Conservation (phyloP, 257 asterid genomes). For the Solanum pennellii region DNA sequence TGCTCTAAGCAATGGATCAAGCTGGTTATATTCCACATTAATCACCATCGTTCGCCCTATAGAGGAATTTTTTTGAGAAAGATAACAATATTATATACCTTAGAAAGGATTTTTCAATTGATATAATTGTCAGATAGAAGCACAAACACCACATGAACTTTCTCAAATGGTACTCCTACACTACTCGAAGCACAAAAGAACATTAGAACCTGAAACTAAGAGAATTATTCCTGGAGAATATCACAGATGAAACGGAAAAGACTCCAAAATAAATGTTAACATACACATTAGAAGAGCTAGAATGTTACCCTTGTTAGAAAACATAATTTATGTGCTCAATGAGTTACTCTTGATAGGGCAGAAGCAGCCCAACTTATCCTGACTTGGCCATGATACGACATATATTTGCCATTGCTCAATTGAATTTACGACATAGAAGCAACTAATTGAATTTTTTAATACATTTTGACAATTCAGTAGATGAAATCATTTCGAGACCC, state of each 20-base stretch:
- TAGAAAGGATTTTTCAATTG: constrained; percentile 12
- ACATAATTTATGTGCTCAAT: neutral
- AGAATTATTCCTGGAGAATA: neutral
- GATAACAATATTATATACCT: constrained; percentile 20
- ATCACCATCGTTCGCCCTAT: constrained; percentile 98
- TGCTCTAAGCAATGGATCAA: constrained; percentile 95
- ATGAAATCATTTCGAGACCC: neutral
- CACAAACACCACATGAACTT: neutral
- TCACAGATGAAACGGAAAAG: neutral
- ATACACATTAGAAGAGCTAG: neutral
- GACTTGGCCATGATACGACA: neutral
- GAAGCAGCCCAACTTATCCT: neutral
- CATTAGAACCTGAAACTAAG: neutral
- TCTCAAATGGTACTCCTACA: neutral
- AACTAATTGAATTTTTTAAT: neutral
- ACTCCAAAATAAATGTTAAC: neutral
- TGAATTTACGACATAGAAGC: neutral
- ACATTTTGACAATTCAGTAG: neutral
- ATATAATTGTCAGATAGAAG: neutral
- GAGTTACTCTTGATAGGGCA: neutral
- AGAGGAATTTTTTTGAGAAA: neutral
- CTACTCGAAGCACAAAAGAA: neutral
- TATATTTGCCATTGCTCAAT: neutral
- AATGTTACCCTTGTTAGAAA: neutral
- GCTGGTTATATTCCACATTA: constrained; percentile 99